A percentile compares a stretch with the other conserved stretches of the same genome.
Evolutionary conservation across 1,139 yeast genomes (phyloP).

Genomic region (Sugiyamaella castrensis): DNA sequence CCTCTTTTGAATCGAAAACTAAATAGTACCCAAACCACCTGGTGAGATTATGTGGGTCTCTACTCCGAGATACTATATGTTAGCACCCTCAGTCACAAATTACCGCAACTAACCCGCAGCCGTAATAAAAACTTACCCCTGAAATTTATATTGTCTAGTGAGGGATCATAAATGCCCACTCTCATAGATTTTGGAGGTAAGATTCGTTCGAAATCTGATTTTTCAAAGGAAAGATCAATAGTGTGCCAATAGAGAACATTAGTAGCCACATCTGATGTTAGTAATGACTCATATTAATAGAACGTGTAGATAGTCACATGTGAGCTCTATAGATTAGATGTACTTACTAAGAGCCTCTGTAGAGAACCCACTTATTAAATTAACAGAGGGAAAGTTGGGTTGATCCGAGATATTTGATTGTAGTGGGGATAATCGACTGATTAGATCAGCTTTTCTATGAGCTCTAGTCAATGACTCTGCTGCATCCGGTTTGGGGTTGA

Average conservation of each 20-base stretch:
- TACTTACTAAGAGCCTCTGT: constrained; percentile 4
- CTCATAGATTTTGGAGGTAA: constrained; percentile 29
- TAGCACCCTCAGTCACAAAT: constrained; percentile 3
- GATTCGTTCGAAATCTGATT: constrained; percentile 35
- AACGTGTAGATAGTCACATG: no score
- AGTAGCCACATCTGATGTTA: constrained; percentile 21
- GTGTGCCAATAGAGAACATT: constrained; percentile 37
- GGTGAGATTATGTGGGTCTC: constrained; percentile 47
- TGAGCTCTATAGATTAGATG: not conserved
- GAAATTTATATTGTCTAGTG: constrained; percentile 24
- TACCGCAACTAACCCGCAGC: not conserved
- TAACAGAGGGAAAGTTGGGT: no score
- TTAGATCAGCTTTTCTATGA: constrained; percentile 6
- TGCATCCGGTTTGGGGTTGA: constrained; percentile 11
- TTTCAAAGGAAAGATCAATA: constrained; percentile 31
- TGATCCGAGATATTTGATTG: not conserved
- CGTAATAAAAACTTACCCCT: constrained; percentile 11
- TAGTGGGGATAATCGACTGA: not conserved
- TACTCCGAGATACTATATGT: constrained; percentile 43
- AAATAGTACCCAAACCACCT: constrained; percentile 53
- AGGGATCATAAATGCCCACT: constrained; percentile 17
- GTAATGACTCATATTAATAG: not conserved
- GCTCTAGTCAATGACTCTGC: constrained; percentile 7
- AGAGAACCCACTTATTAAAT: not conserved
- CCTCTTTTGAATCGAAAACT: constrained; percentile 46